phyloP scores from a whole-genome alignment of 208 protist genomes.

The Crithidia fasciculata region DNA sequence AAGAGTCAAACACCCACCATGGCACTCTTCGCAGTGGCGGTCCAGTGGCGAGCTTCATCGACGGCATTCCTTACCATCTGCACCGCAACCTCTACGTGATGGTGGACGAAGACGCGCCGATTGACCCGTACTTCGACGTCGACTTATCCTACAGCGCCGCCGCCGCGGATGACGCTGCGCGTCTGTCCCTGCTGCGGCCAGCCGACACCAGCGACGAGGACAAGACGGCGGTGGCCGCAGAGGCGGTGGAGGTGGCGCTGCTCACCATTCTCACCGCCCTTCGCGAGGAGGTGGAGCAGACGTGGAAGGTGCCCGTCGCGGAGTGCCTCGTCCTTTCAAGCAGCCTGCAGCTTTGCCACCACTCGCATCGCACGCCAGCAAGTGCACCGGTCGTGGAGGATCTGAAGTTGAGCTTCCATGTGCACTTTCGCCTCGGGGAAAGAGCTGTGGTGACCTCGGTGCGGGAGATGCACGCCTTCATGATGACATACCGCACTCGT shows the following conservation, averaged over 20 bases:
- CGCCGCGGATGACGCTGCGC: not conserved
- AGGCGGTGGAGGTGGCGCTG: conserved; percentile 50
- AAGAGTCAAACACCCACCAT: not conserved
- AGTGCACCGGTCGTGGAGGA: conserved; percentile 14
- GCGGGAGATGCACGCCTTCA: conserved; percentile 63
- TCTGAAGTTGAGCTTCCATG: conserved; percentile 83
- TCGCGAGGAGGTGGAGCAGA: conserved; percentile 41
- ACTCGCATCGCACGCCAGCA: not conserved
- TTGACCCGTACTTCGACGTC: conserved; percentile 89
- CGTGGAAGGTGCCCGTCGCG: conserved; percentile 35
- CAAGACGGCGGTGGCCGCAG: not conserved
- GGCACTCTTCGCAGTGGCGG: not conserved
- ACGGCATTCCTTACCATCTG: conserved; percentile 42
- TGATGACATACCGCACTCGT: conserved; percentile 40
- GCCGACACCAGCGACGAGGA: not conserved
- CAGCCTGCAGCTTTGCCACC: conserved; percentile 38
- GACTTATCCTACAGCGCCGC: conserved; percentile 51
- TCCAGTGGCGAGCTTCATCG: conserved; percentile 55
- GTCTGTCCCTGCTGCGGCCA: conserved; percentile 5
- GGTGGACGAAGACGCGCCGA: conserved; percentile 64
- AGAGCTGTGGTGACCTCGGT: conserved; percentile 51
- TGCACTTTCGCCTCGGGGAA: conserved; percentile 73
- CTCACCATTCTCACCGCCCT: conserved; percentile 43
- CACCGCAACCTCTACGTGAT: conserved; percentile 83
- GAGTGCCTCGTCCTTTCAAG: conserved; percentile 78